A percentile compares a stretch with the other conserved stretches of the same genome.
Conservation (phyloP, 495 filamentous ascomycete species). For the Aspergillus incahuasiensis region DNA sequence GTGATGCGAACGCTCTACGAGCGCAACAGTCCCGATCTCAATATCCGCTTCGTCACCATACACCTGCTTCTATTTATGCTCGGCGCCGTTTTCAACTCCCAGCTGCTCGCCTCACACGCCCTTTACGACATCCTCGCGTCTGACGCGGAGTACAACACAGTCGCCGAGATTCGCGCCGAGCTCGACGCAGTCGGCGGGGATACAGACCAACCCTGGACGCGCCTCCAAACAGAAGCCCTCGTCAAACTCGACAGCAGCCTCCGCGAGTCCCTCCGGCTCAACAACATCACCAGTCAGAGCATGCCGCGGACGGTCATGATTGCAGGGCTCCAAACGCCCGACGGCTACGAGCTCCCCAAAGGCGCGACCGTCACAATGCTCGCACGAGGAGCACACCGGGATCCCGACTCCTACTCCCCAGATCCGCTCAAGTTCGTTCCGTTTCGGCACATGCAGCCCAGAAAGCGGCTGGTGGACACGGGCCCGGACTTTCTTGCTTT, state of each 20-base stretch:
- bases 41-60: not conserved
- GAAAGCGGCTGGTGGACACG: not conserved
- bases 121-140: not conserved
- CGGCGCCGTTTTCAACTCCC: not conserved
- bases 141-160: not conserved
- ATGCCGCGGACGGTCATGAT: not conserved
- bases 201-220: not conserved
- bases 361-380: not conserved
- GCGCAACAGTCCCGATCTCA: not conserved
- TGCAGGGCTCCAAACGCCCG: not conserved
- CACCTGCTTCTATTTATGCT: not conserved
- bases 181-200: not conserved
- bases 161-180: not conserved
- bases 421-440: not conserved
- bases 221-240: not conserved
- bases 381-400: not conserved
- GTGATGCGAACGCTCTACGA: not conserved
- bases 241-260: not conserved
- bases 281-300: not conserved
- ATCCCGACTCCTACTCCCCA: not conserved
- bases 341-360: not conserved
- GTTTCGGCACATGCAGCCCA: not conserved
- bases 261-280: not conserved
- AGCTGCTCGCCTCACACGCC: not conserved
- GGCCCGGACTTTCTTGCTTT: not conserved